Base-by-base conservation (phyloP, 148 eudicot genomes). In the Fagopyrum homotropicum region DNA sequence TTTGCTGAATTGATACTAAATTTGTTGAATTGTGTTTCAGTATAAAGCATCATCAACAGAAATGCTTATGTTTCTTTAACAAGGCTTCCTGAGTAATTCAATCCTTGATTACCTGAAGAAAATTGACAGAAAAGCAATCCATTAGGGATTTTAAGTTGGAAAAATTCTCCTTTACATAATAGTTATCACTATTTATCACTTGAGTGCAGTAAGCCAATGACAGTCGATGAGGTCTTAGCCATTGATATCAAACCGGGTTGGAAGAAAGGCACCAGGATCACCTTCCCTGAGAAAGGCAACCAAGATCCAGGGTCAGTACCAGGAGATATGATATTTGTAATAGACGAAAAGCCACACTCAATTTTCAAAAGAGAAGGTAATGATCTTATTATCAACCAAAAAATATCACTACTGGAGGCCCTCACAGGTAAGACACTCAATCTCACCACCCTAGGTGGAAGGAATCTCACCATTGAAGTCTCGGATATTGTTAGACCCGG, bases 251-350 rank as follows among this genome's bases (percentile, higher is more conserved):
- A 83, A 59, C 84, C 88, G 0, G 88, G 88, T 5, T 83, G 86
- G 85, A 85, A 85, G 61, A 85, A 85, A 69, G 88, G 88, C 60
- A 85, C 88, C 40, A 85, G 83, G 79, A 83, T 85, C 74, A 85
- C 88, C 4, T 85, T 83, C 75, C 86, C 82, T 43, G 88, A 85
- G 78, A 85, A 85, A 75, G 88, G 86, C 63, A 81, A 83, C 50
- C 82, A 83, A 52, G 79, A 81, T 52, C 56, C 78, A 74, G 84
- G 84, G 45, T 74, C 81, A 10, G 79, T 85, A 15, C 88, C 84
- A 6, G 72, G 85, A n/a, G 85, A 85, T 63, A 74, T 85, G 19
- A 75, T 85, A 14, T 85, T 85, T 78, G 81, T 85, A 3, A 80
- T 85, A 22, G 88, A 85, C 63, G 85, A 85, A 63, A 85, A 82